A percentile compares a stretch with the other conserved stretches of the same genome.
phyloP scores from a whole-genome alignment of 2,329 filamentous ascomycete genomes.

The Talaromyces sp. region DNA sequence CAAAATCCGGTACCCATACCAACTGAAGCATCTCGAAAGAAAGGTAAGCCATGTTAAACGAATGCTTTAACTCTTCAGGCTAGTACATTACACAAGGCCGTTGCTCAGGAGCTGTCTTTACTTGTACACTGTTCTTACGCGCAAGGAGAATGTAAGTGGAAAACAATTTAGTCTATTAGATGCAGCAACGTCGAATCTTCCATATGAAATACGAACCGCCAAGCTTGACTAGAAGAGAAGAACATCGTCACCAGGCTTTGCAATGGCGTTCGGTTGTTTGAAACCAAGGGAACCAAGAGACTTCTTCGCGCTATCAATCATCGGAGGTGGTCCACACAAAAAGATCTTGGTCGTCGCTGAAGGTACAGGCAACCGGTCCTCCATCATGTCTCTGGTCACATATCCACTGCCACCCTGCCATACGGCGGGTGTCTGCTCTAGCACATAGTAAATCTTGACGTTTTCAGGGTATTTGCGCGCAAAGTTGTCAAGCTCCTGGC shows the following conservation, averaged over 20 bases:
- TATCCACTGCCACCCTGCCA: conserved; percentile 52
- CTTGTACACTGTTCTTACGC: neutral
- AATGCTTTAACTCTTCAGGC: neutral
- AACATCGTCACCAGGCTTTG: conserved; percentile 54
- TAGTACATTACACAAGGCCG: neutral
- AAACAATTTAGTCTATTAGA: neutral
- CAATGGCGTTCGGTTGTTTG: conserved; percentile 47
- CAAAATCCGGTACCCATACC: neutral
- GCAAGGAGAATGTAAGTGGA: neutral
- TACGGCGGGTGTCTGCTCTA: conserved; percentile 46
- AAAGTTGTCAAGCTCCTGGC: conserved; percentile 54
- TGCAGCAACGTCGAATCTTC: neutral
- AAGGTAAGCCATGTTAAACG: too few relatives aligned
- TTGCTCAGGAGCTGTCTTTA: neutral
- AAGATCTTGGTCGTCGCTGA: conserved; percentile 50
- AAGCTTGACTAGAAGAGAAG: conserved; percentile 49
- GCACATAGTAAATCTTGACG: conserved; percentile 54
- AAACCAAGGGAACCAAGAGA: conserved; percentile 50
- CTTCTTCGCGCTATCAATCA: conserved; percentile 57
- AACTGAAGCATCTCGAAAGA: neutral
- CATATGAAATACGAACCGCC: neutral
- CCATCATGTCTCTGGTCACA: conserved; percentile 51
- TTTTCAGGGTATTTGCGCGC: conserved; percentile 51
- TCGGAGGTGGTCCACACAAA: conserved; percentile 59
- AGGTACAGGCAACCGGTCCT: conserved; percentile 48